A percentile compares a stretch with the other conserved stretches of the same genome.
Conservation (phyloP, 2,329 filamentous ascomycete genomes). For the Beauveria pseudobassiana region DNA sequence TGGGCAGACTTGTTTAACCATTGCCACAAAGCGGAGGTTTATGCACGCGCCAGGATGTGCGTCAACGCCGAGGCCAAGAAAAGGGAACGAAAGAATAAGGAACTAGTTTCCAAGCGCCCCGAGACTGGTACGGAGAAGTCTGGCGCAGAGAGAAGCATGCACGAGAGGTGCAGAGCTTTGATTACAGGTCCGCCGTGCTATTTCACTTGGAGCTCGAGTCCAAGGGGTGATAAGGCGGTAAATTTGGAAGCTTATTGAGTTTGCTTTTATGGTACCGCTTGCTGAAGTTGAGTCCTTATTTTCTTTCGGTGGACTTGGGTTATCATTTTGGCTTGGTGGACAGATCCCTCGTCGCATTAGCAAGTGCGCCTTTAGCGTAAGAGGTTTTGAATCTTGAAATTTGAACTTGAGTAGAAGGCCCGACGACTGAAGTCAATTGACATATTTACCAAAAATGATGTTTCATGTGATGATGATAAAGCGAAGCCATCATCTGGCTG, state of each 20-base stretch:
- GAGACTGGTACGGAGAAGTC: neutral
- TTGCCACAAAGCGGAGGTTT: constrained; percentile 17
- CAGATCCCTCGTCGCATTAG: no score
- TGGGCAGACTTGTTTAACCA: constrained; percentile 9
- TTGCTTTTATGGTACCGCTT: neutral
- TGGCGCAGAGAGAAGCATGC: neutral
- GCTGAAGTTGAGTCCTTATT: no score
- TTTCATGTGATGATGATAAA: no score
- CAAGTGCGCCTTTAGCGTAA: no score
- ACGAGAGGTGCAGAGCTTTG: neutral
- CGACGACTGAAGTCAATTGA: no score
- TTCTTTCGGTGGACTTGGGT: no score
- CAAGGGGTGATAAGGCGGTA: neutral
- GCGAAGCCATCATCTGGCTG: no score
- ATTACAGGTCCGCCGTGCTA: neutral
- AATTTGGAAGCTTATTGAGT: neutral
- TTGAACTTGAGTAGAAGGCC: no score
- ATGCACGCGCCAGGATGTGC: constrained; percentile 6
- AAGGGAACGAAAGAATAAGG: neutral
- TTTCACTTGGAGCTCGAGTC: neutral
- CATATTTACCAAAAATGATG: no score
- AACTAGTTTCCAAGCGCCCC: neutral
- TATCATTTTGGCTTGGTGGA: no score
- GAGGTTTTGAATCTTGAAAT: no score
- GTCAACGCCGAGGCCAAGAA: neutral